phyloP scores from a whole-genome alignment of 768 basidiomycete genomes.

The Rickenella mellea region DNA sequence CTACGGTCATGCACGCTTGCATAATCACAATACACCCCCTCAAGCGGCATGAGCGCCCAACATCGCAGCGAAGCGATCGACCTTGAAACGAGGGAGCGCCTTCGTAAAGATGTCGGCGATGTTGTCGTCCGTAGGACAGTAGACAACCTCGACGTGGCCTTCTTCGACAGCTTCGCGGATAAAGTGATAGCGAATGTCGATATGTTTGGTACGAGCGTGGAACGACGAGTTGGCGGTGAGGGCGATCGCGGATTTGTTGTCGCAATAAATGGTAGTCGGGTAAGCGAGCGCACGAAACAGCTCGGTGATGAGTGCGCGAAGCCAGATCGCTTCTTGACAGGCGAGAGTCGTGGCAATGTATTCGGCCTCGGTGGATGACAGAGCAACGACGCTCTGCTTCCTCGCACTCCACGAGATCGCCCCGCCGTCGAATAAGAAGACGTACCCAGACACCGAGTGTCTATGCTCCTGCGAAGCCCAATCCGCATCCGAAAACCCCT shows the following conservation, averaged over 20 bases:
- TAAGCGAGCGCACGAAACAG: too few relatives aligned
- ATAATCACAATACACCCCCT: slow-evolving; percentile 2
- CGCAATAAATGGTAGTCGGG: slow-evolving; percentile 1
- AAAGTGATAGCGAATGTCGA: slow-evolving; percentile 24
- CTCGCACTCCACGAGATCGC: slow-evolving; percentile 24
- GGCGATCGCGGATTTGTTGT: slow-evolving; percentile 22
- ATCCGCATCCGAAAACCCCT: slow-evolving; percentile 17
- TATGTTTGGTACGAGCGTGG: slow-evolving; percentile 27
- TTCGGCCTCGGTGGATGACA: slow-evolving; percentile 31
- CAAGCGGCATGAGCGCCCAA: neutral
- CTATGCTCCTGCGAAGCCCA: slow-evolving; percentile 13
- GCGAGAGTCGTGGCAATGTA: slow-evolving; percentile 25
- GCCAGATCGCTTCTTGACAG: slow-evolving; percentile 22
- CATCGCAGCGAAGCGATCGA: neutral
- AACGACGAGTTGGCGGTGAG: slow-evolving; percentile 19
- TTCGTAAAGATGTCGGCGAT: slow-evolving; percentile 27
- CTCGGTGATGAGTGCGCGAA: slow-evolving; percentile 21
- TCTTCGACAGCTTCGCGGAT: slow-evolving; percentile 16
- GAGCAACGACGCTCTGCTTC: slow-evolving; percentile 23
- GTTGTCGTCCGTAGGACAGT: slow-evolving; percentile 20
- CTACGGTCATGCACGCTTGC: too few relatives aligned
- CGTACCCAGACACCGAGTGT: slow-evolving; percentile 21
- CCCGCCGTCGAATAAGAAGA: slow-evolving; percentile 19
- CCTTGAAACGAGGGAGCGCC: slow-evolving; percentile 10
- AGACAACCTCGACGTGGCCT: slow-evolving; percentile 12